A percentile compares a stretch with the other conserved stretches of the same genome.
Evolutionary conservation across 345 rosid genomes (phyloP).

Genomic region (Trapa incisa): DNA sequence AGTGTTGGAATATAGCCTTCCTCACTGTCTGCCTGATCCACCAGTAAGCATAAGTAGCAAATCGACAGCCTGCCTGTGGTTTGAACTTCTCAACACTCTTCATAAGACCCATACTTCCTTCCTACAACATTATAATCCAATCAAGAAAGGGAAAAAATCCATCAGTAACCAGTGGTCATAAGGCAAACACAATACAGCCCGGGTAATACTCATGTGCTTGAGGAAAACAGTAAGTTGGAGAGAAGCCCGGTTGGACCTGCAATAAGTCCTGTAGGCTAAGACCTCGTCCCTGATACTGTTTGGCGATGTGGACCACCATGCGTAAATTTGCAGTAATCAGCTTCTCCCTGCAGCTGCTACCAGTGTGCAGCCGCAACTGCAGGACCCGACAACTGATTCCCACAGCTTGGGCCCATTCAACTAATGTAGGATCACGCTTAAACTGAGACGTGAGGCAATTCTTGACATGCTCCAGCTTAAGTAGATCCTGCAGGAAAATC

Average conservation of each 20-base stretch:
- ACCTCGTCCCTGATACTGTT: conserved; percentile 70
- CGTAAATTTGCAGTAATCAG: conserved; percentile 65
- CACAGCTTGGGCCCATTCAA: conserved; percentile 70
- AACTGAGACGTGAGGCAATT: conserved; percentile 52
- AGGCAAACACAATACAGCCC: not conserved
- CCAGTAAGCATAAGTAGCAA: conserved; percentile 82
- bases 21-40: conserved; percentile 73
- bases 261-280: conserved; percentile 66
- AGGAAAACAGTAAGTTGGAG: conserved; percentile 1
- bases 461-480: conserved; percentile 52
- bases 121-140: conserved; percentile 28
- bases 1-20: conserved; percentile 68
- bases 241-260: conserved; percentile 33
- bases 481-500: conserved; percentile 40
- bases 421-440: conserved; percentile 62
- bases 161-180: not conserved
- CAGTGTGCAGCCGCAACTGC: conserved; percentile 49
- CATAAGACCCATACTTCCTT: conserved; percentile 85
- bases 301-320: conserved; percentile 77
- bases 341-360: conserved; percentile 54
- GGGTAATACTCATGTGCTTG: not conserved
- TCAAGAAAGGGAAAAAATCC: not conserved
- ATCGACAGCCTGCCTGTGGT: conserved; percentile 71
- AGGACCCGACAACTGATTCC: conserved; percentile 42
- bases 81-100: conserved; percentile 79